Base-by-base conservation (phyloP, 163 green algal genomes). In the Scenedesmus sp. region DNA sequence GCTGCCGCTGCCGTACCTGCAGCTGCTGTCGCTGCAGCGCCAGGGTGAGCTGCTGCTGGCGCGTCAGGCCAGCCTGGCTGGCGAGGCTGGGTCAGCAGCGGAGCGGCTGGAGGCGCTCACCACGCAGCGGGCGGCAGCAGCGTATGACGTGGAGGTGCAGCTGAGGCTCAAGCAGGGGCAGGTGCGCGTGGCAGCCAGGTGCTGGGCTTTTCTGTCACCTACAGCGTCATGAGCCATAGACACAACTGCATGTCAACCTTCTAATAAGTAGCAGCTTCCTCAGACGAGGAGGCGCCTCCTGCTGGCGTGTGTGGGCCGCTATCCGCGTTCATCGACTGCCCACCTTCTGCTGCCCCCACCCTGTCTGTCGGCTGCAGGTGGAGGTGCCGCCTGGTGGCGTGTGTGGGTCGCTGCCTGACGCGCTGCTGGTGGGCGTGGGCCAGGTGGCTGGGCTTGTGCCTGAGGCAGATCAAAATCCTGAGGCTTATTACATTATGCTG, bases 141-240 rank as follows among this genome's bases (percentile, higher is more conserved):
- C 92, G 60, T 91, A 94, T 56, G 93, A 96, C 74, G 85, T 92
- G n/a, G 94, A 95, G 87, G 13, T 96, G 84, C 91, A 94, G 92
- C 93, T 96, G 57, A 73, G 79, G 62, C 92, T 96, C n/a, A 94
- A 94, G 87, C 91, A 93, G 46, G 94, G 94, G 2, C 94, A 96
- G 92, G 93, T 95, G 91, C 64, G 64, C 3, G 66, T 16, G 13
- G 66, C 13, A 1, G 13, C 9, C 62, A 70, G 62, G 62, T 12
- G 62, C 12, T 18, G 16, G 6, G 62, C 62, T 70, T 18, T 16
- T 70, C 34, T 46, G 34, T 46, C 34, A 46, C 34, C 34, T 46
- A 46, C 34, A 46, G 34, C 34, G 34, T 46, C 34, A 46, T 46
- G 34, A 46, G 34, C 34, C 34, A 46, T 46, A 46, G 34, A 1